Evolutionary conservation across 106 monocot genomes (phyloP).

Genomic region (Dendrobium catenatum): DNA sequence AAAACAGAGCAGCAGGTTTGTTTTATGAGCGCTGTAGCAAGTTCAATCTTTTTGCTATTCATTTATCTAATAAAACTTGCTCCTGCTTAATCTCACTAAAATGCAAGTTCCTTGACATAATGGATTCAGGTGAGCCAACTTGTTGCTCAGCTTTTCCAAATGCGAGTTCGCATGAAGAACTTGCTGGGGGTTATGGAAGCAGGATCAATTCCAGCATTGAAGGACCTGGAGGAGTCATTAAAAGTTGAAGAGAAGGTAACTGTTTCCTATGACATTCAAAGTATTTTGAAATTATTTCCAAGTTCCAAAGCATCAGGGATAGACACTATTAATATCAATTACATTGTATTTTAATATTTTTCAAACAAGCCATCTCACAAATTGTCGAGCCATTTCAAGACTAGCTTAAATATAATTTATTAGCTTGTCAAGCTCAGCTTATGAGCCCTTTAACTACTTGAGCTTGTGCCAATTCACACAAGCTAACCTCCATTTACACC

Average conservation of each 20-base stretch:
- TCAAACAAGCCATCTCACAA: no score
- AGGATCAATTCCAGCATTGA: conserved; percentile 72
- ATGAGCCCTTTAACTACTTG: no score
- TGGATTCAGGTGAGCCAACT: conserved; percentile 87
- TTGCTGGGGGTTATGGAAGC: conserved; percentile 88
- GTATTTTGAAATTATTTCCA: neutral
- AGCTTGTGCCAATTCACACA: no score
- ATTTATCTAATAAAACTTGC: neutral
- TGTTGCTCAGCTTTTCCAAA: conserved; percentile 92
- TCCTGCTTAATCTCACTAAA: neutral
- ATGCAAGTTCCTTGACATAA: neutral
- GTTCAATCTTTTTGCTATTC: neutral
- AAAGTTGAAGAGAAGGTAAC: conserved; percentile 76
- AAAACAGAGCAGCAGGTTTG: conserved; percentile 85
- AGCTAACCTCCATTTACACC: no score
- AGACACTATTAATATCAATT: no score
- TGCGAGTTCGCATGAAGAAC: conserved; percentile 95
- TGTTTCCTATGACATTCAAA: neutral
- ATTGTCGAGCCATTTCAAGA: no score
- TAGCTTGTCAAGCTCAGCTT: no score
- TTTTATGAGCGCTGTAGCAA: neutral
- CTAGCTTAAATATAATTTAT: no score
- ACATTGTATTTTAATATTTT: no score
- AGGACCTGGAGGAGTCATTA: conserved; percentile 75
- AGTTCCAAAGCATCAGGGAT: neutral